Base-by-base conservation (phyloP, 805 yeast genomes). In the Debaryomyces tyrocola region DNA sequence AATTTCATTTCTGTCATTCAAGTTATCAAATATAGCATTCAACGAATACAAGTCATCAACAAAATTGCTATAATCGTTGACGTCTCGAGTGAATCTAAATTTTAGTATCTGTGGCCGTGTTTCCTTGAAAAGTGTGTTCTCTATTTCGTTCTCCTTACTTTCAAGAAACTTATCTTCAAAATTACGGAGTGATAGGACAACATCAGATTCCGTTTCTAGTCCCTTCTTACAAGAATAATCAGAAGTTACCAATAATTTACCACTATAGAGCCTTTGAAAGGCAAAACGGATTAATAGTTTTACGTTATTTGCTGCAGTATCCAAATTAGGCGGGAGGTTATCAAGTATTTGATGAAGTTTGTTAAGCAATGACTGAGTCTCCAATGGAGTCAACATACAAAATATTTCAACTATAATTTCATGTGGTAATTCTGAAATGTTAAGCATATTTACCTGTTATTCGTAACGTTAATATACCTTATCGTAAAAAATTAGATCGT, bases 51-150 rank as follows among this genome's bases (percentile, higher is more conserved):
- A 51, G 40, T 58, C 57, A 5, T 46, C 46, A 5, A 59, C 53
- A 41, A 58, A 63, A 2, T 39, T 41, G n/a, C 48, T 44, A 44
- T 60, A 62, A 43, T 62, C 68, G 24, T 55, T 58, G 12, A 56
- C 52, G 24, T 45, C 49, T 21, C 66, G 42, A 12, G 49, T 40
- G 47, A 62, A 60, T n/a, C 52, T 44, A 39, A 62, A 61, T 37
- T 59, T 58, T 6, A 62, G 40, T 12, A 28, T 40, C 34, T 55
- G 50, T 9, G 67, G 66, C 20, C 65, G 40, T 18, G 59, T 53
- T 12, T 14, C 40, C 20, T 28, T 41, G 36, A 61, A 59, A 4
- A 49, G 33, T 9, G 17, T 24, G 18, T 40, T 18, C 31, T 54
- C 53, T 4, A 48, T 31, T 10, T n/a, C 9, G 24, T 43, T 41